These are phyloP conservation scores for Aspergillus fumigatus DNA, from an alignment of 2,329 filamentous ascomycete genomes.

Conservation along the genomic window DNA sequence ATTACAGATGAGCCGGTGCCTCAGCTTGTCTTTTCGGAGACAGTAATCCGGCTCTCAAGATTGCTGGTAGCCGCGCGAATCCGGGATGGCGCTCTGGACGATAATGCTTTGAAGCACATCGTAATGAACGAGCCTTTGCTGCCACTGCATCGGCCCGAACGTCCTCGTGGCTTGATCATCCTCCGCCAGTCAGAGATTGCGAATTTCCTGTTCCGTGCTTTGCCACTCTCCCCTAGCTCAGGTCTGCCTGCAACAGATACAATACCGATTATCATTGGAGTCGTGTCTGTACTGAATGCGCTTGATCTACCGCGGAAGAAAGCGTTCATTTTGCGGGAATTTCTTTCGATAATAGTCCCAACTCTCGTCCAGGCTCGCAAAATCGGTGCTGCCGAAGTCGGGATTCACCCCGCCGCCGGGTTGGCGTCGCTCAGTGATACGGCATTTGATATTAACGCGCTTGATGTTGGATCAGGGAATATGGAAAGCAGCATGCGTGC, in stretches of 20 bases:
- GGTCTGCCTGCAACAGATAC: constrained; percentile 70
- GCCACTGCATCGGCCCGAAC: constrained; percentile 28
- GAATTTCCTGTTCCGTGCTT: constrained; percentile 62
- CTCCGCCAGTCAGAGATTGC: constrained; percentile 59
- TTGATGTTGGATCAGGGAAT: constrained; percentile 38
- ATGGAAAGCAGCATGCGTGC: constrained; percentile 40
- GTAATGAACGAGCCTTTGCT: constrained; percentile 48
- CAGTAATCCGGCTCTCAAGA: constrained; percentile 52
- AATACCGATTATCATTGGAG: constrained; percentile 74
- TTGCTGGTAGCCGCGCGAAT: constrained; percentile 49
- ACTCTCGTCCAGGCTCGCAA: constrained; percentile 88
- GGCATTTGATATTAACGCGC: constrained; percentile 40
- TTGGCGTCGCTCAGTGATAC: constrained; percentile 65
- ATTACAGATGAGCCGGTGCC: constrained; percentile 52
- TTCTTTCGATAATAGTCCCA: constrained; percentile 76
- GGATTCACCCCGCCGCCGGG: constrained; percentile 88
- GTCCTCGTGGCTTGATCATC: constrained; percentile 40
- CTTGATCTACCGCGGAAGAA: constrained; percentile 84
- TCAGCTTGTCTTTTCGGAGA: constrained; percentile 53
- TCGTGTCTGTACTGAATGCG: constrained; percentile 76
- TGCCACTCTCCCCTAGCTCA: constrained; percentile 58
- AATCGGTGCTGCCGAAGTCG: constrained; percentile 89
- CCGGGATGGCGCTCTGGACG: constrained; percentile 48
- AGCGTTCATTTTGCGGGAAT: constrained; percentile 79
- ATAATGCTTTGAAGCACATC: constrained; percentile 54